Evolutionary conservation across 2,329 filamentous ascomycete genomes (phyloP), one percentile per base, ranked within the genome.

Genomic region (Pseudocercospora fijiensis): DNA sequence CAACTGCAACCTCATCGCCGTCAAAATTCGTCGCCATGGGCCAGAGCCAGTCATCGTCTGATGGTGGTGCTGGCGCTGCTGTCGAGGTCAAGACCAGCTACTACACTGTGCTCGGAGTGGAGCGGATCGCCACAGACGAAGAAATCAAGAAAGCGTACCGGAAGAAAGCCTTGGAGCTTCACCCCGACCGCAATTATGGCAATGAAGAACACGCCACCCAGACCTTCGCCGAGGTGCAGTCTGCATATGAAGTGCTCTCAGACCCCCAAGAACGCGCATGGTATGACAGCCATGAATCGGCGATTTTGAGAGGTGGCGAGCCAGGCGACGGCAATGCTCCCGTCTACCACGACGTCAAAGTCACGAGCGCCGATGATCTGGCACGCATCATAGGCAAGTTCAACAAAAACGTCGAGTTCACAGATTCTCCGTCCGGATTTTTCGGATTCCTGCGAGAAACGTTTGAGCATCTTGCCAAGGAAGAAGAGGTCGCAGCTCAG

Each of bases 131-230:
- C 33, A 87, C 87, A 5, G 90, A 93, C 51, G 90, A 96, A 61
- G 93, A 97, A 88, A 92, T 99, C 73, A 96, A 96, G 74, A 96
- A 92, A 73, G 92, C 93, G 13, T 99, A 99, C 78, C 87, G 92
- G 68, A 88, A 82, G 66, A 97, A 94, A 76, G 95, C 95, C 1
- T 86, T 99, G 56, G 92, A 97, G 76, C 83, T 98, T 9, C 95
- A 99, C 76, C 95, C 95, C 0, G 95, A 99, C 78, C 90, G 93
- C 70, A 99, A 99, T 77, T 89, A 90, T 76, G 89, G 90, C 71
- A 89, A 97, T 74, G 88, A 90, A 65, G 92, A 96, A 72, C 85
- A 87, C 67, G 88, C 94, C 2, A 99, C 95, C 1, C 85, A 83
- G 69, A 87, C 88, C 58, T 99, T 99, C 75, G 92, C 95, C 57